Base-by-base conservation (phyloP, 371 early-diverging fungal species). In the Parasitella parasitica region DNA sequence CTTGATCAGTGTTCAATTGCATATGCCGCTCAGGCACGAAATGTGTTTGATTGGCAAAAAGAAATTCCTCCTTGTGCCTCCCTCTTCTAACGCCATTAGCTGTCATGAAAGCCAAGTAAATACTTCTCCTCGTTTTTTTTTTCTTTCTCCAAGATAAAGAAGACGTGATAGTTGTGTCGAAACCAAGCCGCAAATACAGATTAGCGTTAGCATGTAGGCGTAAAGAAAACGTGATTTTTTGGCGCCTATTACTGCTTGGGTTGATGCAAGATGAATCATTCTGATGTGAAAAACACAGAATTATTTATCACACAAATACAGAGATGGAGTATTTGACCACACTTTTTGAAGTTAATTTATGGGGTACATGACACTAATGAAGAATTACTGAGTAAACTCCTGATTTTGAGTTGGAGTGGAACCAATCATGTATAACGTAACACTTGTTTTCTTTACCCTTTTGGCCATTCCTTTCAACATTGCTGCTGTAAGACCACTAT, bases 351-450 rank as follows among this genome's bases (percentile, higher is more conserved):
- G 43, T 43, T 43, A 43, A 20, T 43, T 39, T 39, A 43, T 43
- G 43, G 43, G 43, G 43, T 43, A 43, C 43, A 43, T 43, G 18
- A 43, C 37, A 36, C 18, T 43, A 6, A 43, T 22, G 18, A 20
- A 22, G 11, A 43, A 43, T 8, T 0, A 43, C 20, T 22, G 22
- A 20, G 43, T n/a, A 43, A 43, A 43, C 49, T 49, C 49, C 49
- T 49, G 49, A 28, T 27, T 27, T 49, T 28, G 28, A 49, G n/a
- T 27, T 27, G 16, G 28, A 27, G 13, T 15, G 34, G 52, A 52
- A 52, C 52, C 52, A 52, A 52, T 52, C 52, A 52, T 11, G 52
- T 52, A 52, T 4, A 15, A 34, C 18, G 52, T 52, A 32, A 52
- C 52, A 18, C 20, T 43, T 43, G 43, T 18, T 43, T 43, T 43